Conservation (phyloP, 2,329 filamentous ascomycete genomes). For the Pseudocercospora vitis region DNA sequence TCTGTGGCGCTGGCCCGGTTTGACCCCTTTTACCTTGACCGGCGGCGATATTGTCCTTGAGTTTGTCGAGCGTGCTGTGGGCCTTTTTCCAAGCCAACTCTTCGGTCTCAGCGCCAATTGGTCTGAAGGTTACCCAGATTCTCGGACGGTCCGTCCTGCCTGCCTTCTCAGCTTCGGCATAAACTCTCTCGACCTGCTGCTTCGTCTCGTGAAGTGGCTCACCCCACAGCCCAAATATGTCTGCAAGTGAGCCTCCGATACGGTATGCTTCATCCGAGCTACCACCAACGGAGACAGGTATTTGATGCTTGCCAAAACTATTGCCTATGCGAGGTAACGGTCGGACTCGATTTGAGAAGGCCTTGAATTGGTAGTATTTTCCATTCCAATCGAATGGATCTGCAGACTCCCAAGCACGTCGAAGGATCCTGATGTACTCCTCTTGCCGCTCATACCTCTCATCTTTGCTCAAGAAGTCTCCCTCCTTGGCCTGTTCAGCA, state of each 20-base stretch:
- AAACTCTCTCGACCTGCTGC: constrained; percentile 62
- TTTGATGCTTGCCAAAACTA: constrained; percentile 49
- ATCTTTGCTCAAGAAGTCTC: constrained; percentile 59
- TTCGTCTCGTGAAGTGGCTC: constrained; percentile 64
- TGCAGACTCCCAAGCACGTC: constrained; percentile 57
- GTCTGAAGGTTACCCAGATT: constrained; percentile 66
- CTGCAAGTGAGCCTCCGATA: constrained; percentile 58
- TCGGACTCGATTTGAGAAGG: constrained; percentile 56
- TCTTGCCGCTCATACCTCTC: constrained; percentile 60
- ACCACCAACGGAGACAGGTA: constrained; percentile 61
- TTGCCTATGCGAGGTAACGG: constrained; percentile 35
- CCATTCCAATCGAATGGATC: constrained; percentile 63
- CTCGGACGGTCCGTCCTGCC: constrained; percentile 57
- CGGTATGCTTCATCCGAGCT: constrained; percentile 61
- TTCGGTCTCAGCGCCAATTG: constrained; percentile 61
- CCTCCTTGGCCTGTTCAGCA: constrained; percentile 60
- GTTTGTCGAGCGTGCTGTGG: constrained; percentile 54
- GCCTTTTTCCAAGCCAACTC: constrained; percentile 64
- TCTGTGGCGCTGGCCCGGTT: constrained; percentile 51
- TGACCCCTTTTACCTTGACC: constrained; percentile 29
- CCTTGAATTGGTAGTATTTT: constrained; percentile 60
- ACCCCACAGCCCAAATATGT: constrained; percentile 65
- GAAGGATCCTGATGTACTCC: constrained; percentile 62
- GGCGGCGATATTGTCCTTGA: constrained; percentile 46
- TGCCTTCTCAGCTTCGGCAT: constrained; percentile 58